Conservation (phyloP, 805 yeast species). For the Candida methanosorbosa region DNA sequence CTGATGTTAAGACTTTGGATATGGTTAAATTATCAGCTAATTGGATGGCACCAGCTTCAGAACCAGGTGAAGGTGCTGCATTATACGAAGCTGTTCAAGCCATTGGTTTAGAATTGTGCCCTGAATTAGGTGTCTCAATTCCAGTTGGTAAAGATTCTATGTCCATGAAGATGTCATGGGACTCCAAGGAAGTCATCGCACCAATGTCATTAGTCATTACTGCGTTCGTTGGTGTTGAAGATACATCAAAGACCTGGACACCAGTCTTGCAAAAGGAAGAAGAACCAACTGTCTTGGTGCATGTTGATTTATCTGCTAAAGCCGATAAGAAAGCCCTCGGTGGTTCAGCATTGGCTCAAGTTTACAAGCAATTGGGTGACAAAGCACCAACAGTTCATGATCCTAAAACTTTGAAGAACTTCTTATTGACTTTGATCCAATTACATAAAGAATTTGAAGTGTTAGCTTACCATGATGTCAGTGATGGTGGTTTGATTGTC, state of each 20-base stretch:
- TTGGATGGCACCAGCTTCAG: conserved; percentile 98
- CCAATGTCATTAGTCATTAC: conserved; percentile 88
- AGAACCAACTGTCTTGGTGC: conserved; percentile 55
- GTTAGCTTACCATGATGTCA: conserved; percentile 87
- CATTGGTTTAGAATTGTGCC: conserved; percentile 88
- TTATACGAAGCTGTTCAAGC: conserved; percentile 97
- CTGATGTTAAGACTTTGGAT: conserved; percentile 70
- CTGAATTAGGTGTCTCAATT: conserved; percentile 80
- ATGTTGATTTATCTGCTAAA: conserved; percentile 73
- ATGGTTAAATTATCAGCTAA: conserved; percentile 87
- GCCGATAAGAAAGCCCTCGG: conserved; percentile 57
- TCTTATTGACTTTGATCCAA: conserved; percentile 59
- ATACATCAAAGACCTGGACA: conserved; percentile 92
- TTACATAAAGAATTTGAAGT: conserved; percentile 64
- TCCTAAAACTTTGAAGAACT: conserved; percentile 50
- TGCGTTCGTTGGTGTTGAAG: conserved; percentile 79
- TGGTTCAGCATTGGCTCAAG: conserved; percentile 94
- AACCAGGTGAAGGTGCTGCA: conserved; percentile 91
- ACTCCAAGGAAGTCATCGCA: conserved; percentile 84
- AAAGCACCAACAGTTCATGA: conserved; percentile 78
- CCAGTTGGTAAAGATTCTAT: conserved; percentile 99
- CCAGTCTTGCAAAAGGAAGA: conserved; percentile 55
- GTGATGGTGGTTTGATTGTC: conserved; percentile 91
- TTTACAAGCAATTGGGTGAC: conserved; percentile 80
- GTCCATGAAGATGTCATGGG: conserved; percentile 99